Conservation (phyloP, 2,329 filamentous ascomycete genomes). For the Aspergillus costaricaensis region DNA sequence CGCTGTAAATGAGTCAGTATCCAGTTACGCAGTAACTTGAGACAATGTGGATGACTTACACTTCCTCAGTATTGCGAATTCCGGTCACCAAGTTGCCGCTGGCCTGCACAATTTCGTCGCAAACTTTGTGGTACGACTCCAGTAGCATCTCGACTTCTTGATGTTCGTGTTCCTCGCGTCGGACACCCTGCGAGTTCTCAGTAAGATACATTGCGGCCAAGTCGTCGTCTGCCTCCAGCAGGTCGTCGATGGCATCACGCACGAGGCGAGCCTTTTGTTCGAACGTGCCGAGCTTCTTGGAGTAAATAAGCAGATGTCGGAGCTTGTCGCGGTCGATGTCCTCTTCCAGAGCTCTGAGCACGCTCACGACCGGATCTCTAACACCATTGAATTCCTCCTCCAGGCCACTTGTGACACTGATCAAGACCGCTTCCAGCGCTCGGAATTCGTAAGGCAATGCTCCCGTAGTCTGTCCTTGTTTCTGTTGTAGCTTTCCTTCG, state of each 20-base stretch:
- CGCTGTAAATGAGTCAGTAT: constrained; percentile 53
- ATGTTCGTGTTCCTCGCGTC: constrained; percentile 79
- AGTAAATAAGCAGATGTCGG: constrained; percentile 85
- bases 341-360: constrained; percentile 87
- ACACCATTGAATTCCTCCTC: constrained; percentile 95
- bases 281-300: constrained; percentile 93
- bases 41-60: constrained; percentile 60
- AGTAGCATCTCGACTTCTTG: constrained; percentile 96
- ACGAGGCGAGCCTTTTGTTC: constrained; percentile 96
- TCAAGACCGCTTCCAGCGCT: constrained; percentile 89
- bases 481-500: constrained; percentile 87
- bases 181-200: constrained; percentile 75
- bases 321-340: constrained; percentile 96
- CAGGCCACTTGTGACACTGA: constrained; percentile 86
- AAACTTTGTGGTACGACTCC: constrained; percentile 96
- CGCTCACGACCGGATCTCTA: constrained; percentile 84
- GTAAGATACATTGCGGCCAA: constrained; percentile 92
- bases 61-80: constrained; percentile 97
- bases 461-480: constrained; percentile 54
- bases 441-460: constrained; percentile 92
- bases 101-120: constrained; percentile 96
- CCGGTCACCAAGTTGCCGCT: constrained; percentile 89
- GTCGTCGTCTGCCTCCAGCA: constrained; percentile 95
- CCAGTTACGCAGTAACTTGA: background rate
- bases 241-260: constrained; percentile 89